These are phyloP conservation scores for Coprinopsis cinerea DNA, from an alignment of 768 basidiomycete species.

Conservation along the genomic window DNA sequence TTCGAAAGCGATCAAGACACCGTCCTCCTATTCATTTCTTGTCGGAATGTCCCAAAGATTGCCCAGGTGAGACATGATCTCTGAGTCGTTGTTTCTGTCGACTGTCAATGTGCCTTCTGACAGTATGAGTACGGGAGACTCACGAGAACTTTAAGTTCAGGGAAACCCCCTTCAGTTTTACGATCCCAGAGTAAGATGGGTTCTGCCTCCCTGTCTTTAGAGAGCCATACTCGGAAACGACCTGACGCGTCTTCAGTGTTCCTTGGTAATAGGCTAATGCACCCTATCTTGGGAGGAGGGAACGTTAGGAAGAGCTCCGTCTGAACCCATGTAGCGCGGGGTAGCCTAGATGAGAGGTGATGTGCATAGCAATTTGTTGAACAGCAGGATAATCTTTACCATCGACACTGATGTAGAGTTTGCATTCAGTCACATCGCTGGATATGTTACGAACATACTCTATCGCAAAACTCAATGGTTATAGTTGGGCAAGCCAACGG, in stretches of 20 bases:
- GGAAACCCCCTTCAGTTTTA: slow-evolving; percentile 87
- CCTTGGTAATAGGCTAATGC: slow-evolving; percentile 68
- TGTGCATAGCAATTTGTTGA: neutral
- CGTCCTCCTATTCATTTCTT: no score
- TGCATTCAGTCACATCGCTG: neutral
- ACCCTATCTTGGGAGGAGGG: slow-evolving; percentile 64
- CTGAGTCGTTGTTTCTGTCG: slow-evolving; percentile 89
- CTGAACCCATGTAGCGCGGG: slow-evolving; percentile 89
- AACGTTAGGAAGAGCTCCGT: slow-evolving; percentile 92
- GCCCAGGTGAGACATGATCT: slow-evolving; percentile 74
- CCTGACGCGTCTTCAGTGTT: slow-evolving; percentile 82
- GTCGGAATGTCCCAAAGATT: slow-evolving; percentile 87
- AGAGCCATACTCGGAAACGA: slow-evolving; percentile 88
- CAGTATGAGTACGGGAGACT: no score
- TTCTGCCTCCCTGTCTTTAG: slow-evolving; percentile 24
- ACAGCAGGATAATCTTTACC: slow-evolving; percentile 39
- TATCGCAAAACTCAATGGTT: slow-evolving; percentile 90
- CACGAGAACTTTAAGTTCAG: slow-evolving; percentile 82
- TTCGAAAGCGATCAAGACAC: no score
- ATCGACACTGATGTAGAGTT: slow-evolving; percentile 56
- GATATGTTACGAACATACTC: no score
- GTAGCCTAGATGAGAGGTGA: slow-evolving; percentile 52
- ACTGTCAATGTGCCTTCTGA: no score
- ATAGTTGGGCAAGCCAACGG: slow-evolving; percentile 44
- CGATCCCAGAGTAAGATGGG: slow-evolving; percentile 78